A percentile compares a stretch with the other conserved stretches of the same genome.
These are phyloP conservation scores for Phytophthora fragariaefolia DNA, from an alignment of 352 stramenopile genomes.

Conservation along the genomic window DNA sequence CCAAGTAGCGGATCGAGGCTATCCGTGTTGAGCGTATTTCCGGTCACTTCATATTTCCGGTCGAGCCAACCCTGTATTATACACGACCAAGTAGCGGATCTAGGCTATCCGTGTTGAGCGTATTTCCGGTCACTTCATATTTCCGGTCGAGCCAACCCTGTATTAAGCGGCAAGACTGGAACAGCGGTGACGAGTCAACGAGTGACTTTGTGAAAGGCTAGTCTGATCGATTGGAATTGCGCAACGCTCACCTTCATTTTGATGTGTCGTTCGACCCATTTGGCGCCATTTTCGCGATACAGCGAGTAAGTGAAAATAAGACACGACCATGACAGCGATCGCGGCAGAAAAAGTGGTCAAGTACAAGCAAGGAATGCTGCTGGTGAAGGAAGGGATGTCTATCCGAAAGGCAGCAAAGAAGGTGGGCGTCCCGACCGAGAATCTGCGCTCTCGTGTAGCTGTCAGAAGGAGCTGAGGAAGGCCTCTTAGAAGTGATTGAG, in stretches of 20 bases:
- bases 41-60: not conserved
- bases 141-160: not conserved
- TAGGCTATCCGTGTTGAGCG: not conserved
- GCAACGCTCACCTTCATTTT: not conserved
- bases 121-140: not conserved
- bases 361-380: not conserved
- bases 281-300: not conserved
- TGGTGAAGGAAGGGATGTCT: not conserved
- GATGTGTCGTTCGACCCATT: not conserved
- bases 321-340: not conserved
- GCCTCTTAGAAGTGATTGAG: slow-evolving; percentile 3
- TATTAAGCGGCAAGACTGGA: not conserved
- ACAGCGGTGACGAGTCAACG: not conserved
- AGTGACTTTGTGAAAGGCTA: not conserved
- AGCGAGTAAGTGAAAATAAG: not conserved
- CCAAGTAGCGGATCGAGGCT: too few relatives aligned
- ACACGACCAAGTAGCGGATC: too few relatives aligned
- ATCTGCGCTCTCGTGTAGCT: not conserved
- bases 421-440: not conserved
- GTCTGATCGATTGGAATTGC: not conserved
- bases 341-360: not conserved
- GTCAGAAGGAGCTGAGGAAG: not conserved
- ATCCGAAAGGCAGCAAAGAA: not conserved
- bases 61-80: not conserved
- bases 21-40: not conserved